phyloP scores from a whole-genome alignment of 2,329 filamentous ascomycete genomes.

The Curvularia hawaiiensis region DNA sequence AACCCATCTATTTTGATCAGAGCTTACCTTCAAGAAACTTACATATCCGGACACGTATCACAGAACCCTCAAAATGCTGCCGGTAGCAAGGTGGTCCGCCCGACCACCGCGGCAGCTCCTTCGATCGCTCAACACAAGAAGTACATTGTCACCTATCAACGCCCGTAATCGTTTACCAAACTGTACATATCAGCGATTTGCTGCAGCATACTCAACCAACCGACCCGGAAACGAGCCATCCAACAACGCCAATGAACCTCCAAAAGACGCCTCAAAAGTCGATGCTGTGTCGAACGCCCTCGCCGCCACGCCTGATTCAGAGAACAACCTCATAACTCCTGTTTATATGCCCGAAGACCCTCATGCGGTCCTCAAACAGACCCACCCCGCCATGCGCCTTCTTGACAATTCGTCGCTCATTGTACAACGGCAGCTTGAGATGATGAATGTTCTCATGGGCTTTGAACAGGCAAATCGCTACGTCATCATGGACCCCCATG shows the following conservation, averaged over 20 bases:
- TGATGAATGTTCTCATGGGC: slow-evolving; percentile 69
- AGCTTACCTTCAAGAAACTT: neutral
- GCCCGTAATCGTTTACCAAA: slow-evolving; percentile 33
- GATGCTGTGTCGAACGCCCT: slow-evolving; percentile 54
- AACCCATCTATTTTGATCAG: slow-evolving; percentile 1
- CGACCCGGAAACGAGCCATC: slow-evolving; percentile 13
- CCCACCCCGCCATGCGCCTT: slow-evolving; percentile 63
- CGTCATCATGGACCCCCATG: slow-evolving; percentile 67
- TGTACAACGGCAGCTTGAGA: slow-evolving; percentile 66
- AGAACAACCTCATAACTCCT: slow-evolving; percentile 61
- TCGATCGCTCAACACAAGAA: slow-evolving; percentile 32
- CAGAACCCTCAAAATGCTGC: slow-evolving; percentile 29
- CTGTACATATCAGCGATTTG: slow-evolving; percentile 19
- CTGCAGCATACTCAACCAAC: slow-evolving; percentile 18
- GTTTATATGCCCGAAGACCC: slow-evolving; percentile 67
- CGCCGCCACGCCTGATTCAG: slow-evolving; percentile 47
- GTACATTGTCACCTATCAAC: slow-evolving; percentile 23
- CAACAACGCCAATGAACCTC: slow-evolving; percentile 16
- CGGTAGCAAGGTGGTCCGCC: slow-evolving; percentile 33
- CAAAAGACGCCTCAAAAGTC: slow-evolving; percentile 34
- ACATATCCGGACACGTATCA: slow-evolving; percentile 2
- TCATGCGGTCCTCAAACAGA: slow-evolving; percentile 61
- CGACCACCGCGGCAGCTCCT: slow-evolving; percentile 32
- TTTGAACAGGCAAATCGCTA: slow-evolving; percentile 72
- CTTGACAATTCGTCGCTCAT: slow-evolving; percentile 66